Evolutionary conservation across 2,329 filamentous ascomycete genomes (phyloP).

Genomic region (Trichophyton mentagrophytes): DNA sequence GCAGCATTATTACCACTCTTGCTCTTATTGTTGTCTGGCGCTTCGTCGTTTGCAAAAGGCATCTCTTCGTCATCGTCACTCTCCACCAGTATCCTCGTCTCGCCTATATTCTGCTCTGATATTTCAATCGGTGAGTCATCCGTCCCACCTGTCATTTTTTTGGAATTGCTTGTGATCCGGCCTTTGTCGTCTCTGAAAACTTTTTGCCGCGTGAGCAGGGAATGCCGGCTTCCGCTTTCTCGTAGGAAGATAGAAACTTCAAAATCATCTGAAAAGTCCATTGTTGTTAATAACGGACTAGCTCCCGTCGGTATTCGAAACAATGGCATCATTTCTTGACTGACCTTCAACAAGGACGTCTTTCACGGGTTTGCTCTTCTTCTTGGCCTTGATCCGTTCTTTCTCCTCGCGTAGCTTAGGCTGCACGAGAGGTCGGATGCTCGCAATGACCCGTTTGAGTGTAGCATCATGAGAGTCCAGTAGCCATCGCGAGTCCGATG

Average conservation of each 20-base stretch:
- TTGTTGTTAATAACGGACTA: slow-evolving; percentile 3
- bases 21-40: slow-evolving; percentile 8
- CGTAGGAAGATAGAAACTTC: slow-evolving; percentile 90
- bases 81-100: slow-evolving; percentile 42
- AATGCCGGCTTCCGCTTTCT: slow-evolving; percentile 72
- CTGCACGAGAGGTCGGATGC: slow-evolving; percentile 70
- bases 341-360: slow-evolving; percentile 72
- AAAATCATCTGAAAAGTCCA: slow-evolving; percentile 59
- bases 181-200: slow-evolving; percentile 49
- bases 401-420: slow-evolving; percentile 86
- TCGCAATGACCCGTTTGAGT: slow-evolving; percentile 70
- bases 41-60: slow-evolving; percentile 29
- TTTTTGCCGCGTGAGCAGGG: slow-evolving; percentile 75
- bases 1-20: too few relatives aligned
- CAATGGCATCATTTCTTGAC: slow-evolving; percentile 13
- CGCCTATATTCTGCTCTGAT: slow-evolving; percentile 26
- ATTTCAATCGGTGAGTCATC: slow-evolving; percentile 44
- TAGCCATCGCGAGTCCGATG: slow-evolving; percentile 69
- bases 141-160: slow-evolving; percentile 46
- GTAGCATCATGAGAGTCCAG: slow-evolving; percentile 65
- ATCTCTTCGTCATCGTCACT: slow-evolving; percentile 44
- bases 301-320: background rate
- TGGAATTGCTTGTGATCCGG: slow-evolving; percentile 49
- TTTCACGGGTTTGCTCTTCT: slow-evolving; percentile 70
- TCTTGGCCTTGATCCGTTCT: slow-evolving; percentile 47